Conservation (phyloP, 2,329 filamentous ascomycete genomes). For the Colletotrichum ledebouriae region DNA sequence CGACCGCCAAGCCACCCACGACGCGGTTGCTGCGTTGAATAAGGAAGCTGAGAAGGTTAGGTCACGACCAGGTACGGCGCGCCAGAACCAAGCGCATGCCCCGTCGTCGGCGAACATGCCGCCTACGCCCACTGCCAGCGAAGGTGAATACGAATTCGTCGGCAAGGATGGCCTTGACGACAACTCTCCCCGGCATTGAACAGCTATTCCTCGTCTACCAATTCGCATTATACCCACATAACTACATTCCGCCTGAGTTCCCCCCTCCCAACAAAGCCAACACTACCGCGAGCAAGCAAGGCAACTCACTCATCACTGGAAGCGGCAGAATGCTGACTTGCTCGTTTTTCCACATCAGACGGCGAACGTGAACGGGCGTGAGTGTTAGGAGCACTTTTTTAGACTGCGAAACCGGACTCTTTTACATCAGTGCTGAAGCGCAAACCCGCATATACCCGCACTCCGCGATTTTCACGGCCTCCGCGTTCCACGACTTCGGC, state of each 20-base stretch:
- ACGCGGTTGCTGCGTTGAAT: slow-evolving; percentile 46
- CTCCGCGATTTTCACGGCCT: slow-evolving; percentile 30
- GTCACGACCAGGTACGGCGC: slow-evolving; percentile 67
- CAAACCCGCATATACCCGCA: slow-evolving; percentile 38
- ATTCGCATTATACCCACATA: slow-evolving; percentile 31
- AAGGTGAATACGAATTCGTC: slow-evolving; percentile 67
- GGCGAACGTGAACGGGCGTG: slow-evolving; percentile 54
- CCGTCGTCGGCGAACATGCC: slow-evolving; percentile 70
- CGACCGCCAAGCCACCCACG: slow-evolving; percentile 43
- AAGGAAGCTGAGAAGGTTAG: slow-evolving; percentile 54
- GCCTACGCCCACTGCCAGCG: slow-evolving; percentile 71
- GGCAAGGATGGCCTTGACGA: slow-evolving; percentile 45
- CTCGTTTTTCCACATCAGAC: slow-evolving; percentile 47
- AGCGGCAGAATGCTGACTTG: slow-evolving; percentile 42
- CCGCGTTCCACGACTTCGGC: slow-evolving; percentile 4
- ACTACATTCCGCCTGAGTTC: slow-evolving; percentile 24
- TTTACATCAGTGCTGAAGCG: slow-evolving; percentile 28
- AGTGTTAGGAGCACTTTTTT: slow-evolving; percentile 24
- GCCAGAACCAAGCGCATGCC: slow-evolving; percentile 63
- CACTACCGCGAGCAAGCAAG: slow-evolving; percentile 19
- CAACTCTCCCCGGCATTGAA: slow-evolving; percentile 35
- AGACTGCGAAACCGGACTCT: slow-evolving; percentile 34
- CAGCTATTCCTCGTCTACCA: slow-evolving; percentile 23
- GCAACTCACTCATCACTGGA: slow-evolving; percentile 24
- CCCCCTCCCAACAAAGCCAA: slow-evolving; percentile 10